These are phyloP conservation scores for Pyricularia sp. DNA, from an alignment of 2,329 filamentous ascomycete genomes.

Conservation along the genomic window DNA sequence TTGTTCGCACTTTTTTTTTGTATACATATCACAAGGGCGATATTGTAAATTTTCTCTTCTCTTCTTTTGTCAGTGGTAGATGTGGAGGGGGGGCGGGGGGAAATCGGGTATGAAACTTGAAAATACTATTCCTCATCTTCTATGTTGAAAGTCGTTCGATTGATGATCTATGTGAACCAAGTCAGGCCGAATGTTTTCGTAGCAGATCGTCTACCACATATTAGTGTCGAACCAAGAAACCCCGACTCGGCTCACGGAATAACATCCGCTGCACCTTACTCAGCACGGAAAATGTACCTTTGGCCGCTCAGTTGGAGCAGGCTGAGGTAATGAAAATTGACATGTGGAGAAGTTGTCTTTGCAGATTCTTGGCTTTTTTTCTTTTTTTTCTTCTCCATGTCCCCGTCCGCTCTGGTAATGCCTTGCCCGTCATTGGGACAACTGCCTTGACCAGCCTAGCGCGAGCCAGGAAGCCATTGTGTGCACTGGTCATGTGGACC, in stretches of 20 bases:
- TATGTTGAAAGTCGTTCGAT: not conserved
- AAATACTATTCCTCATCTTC: not conserved
- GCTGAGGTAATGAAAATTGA: not conserved
- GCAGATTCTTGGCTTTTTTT: not conserved
- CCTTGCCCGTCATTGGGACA: not conserved
- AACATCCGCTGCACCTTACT: not conserved
- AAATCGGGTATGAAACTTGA: not conserved
- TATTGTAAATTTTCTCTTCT: not conserved
- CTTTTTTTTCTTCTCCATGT: too few relatives aligned
- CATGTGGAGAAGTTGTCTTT: not conserved
- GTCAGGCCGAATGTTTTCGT: not conserved
- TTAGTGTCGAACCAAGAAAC: not conserved
- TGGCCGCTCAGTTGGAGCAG: not conserved
- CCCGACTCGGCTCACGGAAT: not conserved
- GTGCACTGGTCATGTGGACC: not conserved
- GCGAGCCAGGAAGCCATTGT: not conserved
- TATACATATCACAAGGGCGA: not conserved
- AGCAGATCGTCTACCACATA: too few relatives aligned
- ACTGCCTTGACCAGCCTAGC: not conserved
- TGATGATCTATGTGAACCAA: not conserved
- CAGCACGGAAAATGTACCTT: not conserved
- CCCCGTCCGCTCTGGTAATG: not conserved
- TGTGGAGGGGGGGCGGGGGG: too few relatives aligned
- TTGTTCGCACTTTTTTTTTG: not conserved
- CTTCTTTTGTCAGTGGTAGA: not conserved